phyloP scores from a whole-genome alignment of 441 rosid species.

The Euphorbia celastroides region DNA sequence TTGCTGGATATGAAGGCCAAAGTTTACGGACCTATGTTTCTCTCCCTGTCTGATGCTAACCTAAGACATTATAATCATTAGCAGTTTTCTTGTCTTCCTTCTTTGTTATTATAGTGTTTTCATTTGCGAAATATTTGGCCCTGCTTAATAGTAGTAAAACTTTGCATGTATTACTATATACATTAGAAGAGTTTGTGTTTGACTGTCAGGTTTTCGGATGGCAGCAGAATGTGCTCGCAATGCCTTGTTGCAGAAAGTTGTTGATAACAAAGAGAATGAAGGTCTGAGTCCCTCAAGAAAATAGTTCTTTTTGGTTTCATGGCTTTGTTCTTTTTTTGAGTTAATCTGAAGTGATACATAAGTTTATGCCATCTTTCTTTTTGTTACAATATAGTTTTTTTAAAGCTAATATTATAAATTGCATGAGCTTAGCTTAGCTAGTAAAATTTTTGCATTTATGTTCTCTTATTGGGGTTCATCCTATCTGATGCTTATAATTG shows the following conservation, averaged over 20 bases:
- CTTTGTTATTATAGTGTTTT: background rate
- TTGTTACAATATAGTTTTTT: background rate
- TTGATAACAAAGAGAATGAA: constrained; percentile 77
- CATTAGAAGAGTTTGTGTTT: background rate
- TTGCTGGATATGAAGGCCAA: background rate
- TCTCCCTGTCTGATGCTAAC: background rate
- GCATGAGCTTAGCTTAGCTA: background rate
- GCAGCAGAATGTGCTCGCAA: constrained; percentile 93
- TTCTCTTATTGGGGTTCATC: background rate
- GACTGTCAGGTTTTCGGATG: constrained; percentile 72
- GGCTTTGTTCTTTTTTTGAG: background rate
- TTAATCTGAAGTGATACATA: background rate
- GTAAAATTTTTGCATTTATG: background rate
- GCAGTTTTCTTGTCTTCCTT: background rate
- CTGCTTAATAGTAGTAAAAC: background rate
- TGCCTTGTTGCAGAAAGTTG: constrained; percentile 64
- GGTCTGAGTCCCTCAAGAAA: constrained; percentile 26
- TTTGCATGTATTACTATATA: background rate
- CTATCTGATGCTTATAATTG: constrained; percentile 14
- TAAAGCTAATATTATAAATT: background rate
- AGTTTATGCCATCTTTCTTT: background rate
- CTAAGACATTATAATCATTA: background rate
- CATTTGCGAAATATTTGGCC: background rate
- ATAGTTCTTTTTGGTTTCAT: background rate
- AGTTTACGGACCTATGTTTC: background rate